Base-by-base conservation (phyloP, 2,329 filamentous ascomycete genomes). In the Aspergillus transmontanensis region DNA sequence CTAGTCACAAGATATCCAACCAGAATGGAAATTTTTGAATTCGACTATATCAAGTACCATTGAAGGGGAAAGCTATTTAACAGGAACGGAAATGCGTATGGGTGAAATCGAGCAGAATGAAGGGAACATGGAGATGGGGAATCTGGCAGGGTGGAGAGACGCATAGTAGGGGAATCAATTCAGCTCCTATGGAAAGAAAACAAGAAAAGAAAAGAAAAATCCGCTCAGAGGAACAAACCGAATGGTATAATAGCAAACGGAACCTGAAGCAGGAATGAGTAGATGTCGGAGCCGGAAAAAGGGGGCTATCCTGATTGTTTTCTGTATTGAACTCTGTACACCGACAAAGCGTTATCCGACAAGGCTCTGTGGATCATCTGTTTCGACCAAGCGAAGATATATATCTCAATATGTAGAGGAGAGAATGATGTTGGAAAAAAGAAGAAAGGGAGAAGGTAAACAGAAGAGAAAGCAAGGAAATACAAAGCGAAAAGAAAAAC, bases 191-290 rank as follows among this genome's bases (percentile, higher is more conserved):
- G 16, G 32, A 41, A 43, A 48, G 23, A 45, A 57, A 50, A 60
- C 16, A 48, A 7, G 28, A 26, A 54, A 50, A 30, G 36, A 39
- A 51, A 28, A 57, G 36, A 57, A 23, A 34, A 50, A 55, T 55
- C 46, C 67, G 66, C 63, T 66, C 64, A 62, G 48, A 61, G 55
- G 30, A 60, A 62, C 60, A 64, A 60, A 62, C 59, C 34, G 61
- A 64, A 66, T 62, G 60, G 59, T 62, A 66, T 57, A 59, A 60
- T 53, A 43, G 56, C 50, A 62, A 61, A 58, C 19, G 58, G 61
- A 55, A 61, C 60, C 57, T 58, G 34, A 60, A 61, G 54, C 32
- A 55, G 57, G 39, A 39, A 60, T 16, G 41, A 30, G 32, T 48
- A 21, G 54, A 32, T 34, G 56, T 46, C 34, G 41, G 30, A 19